Evolutionary conservation across 768 basidiomycete genomes (phyloP).

Genomic region (Xerocomus potaroensis): DNA sequence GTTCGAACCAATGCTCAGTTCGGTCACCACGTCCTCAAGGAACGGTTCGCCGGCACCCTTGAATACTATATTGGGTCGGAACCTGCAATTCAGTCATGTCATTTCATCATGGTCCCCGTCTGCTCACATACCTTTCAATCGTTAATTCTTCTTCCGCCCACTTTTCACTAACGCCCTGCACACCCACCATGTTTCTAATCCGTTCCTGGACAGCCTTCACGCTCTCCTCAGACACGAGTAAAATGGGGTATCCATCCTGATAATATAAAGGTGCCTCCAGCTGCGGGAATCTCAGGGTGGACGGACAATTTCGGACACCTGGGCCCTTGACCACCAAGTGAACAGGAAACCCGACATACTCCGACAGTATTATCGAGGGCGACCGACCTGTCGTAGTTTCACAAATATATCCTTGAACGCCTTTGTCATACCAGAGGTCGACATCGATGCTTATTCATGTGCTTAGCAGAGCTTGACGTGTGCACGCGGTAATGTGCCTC

Average conservation of each 20-base stretch:
- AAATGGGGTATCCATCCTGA: slow-evolving; percentile 70
- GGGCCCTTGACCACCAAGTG: slow-evolving; percentile 68
- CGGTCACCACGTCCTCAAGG: slow-evolving; percentile 66
- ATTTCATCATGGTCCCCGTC: background rate
- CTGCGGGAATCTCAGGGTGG: slow-evolving; percentile 54
- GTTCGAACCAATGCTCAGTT: slow-evolving; percentile 48
- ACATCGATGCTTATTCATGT: slow-evolving; percentile 45
- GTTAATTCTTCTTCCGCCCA: slow-evolving; percentile 50
- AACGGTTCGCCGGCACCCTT: slow-evolving; percentile 62
- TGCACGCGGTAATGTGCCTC: slow-evolving; percentile 19
- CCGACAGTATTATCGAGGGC: slow-evolving; percentile 54
- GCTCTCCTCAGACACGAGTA: slow-evolving; percentile 67
- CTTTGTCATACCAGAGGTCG: slow-evolving; percentile 41
- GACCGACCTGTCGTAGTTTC: slow-evolving; percentile 39
- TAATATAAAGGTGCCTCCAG: slow-evolving; percentile 53
- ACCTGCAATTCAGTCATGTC: slow-evolving; percentile 39
- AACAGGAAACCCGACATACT: slow-evolving; percentile 58
- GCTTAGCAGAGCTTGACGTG: slow-evolving; percentile 1
- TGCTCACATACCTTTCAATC: slow-evolving; percentile 52
- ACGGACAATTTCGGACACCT: slow-evolving; percentile 42
- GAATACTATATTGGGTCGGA: slow-evolving; percentile 74
- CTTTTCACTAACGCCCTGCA: slow-evolving; percentile 43
- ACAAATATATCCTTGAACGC: slow-evolving; percentile 67
- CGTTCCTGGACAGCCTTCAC: slow-evolving; percentile 47
- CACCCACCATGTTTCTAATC: slow-evolving; percentile 43